Evolutionary conservation across 306 rosid species (phyloP).

Genomic region (Pyrus bretschneideri): DNA sequence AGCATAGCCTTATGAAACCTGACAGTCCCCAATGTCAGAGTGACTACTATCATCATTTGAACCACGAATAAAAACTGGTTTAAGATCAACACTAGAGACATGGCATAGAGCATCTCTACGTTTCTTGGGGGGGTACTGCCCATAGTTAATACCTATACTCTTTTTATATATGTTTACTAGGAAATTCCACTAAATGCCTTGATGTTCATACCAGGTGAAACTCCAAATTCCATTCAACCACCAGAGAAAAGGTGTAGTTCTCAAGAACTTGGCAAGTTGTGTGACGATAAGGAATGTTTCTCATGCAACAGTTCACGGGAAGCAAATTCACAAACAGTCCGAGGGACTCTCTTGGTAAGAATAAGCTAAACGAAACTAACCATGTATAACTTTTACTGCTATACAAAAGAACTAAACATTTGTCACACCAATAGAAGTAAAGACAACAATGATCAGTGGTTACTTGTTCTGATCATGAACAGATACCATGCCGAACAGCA

Average conservation of each 20-base stretch:
- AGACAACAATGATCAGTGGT: conserved; percentile 1
- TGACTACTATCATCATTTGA: not conserved
- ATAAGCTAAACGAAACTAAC: conserved; percentile 15
- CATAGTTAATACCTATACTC: not conserved
- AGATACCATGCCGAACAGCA: conserved; percentile 96
- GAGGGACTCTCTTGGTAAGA: conserved; percentile 86
- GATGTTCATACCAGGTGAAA: conserved; percentile 67
- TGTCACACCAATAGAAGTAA: not conserved
- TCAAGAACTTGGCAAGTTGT: conserved; percentile 54
- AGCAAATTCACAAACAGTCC: conserved; percentile 64
- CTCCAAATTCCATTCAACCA: conserved; percentile 72
- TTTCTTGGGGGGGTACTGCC: not conserved
- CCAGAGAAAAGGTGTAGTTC: conserved; percentile 68
- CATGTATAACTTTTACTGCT: not conserved
- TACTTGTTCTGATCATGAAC: conserved; percentile 28
- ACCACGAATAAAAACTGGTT: not conserved
- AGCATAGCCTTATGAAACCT: not conserved
- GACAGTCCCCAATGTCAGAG: not conserved
- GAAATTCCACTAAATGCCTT: conserved; percentile 19
- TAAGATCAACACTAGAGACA: not conserved
- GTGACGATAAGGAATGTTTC: conserved; percentile 71
- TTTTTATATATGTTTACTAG: conserved; percentile 15
- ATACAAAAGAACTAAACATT: not conserved
- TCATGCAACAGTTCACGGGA: conserved; percentile 81
- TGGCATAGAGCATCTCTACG: not conserved